Conservation (phyloP, 140 eudicot species). For the Erigeron philadelphicus region DNA sequence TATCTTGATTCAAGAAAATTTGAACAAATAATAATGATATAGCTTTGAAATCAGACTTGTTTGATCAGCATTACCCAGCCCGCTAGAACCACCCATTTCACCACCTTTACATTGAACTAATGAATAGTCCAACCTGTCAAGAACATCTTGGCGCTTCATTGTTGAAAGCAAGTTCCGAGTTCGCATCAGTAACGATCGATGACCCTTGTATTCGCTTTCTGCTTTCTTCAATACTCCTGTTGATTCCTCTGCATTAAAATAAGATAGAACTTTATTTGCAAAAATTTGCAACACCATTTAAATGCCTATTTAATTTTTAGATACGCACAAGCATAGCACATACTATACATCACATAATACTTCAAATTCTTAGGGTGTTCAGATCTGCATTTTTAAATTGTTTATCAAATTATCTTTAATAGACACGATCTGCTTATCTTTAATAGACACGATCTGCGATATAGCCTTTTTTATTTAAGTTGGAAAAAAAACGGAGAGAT, state of each 20-base stretch:
- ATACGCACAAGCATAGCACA: neutral
- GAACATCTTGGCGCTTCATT: slow-evolving; percentile 92
- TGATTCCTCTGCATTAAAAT: slow-evolving; percentile 65
- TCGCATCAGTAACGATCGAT: slow-evolving; percentile 62
- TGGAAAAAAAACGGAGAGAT: no score
- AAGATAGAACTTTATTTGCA: neutral
- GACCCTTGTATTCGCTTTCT: slow-evolving; percentile 92
- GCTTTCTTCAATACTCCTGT: slow-evolving; percentile 80
- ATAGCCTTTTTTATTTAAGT: no score
- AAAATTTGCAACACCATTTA: slow-evolving; percentile 12
- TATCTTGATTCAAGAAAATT: no score
- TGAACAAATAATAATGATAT: no score
- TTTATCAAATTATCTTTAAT: neutral
- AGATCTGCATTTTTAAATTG: neutral
- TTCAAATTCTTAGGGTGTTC: neutral
- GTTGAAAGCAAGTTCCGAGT: slow-evolving; percentile 85
- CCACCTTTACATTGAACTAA: slow-evolving; percentile 7
- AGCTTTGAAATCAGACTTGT: no score
- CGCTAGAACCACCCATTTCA: neutral
- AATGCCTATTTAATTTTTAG: neutral
- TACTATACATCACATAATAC: neutral
- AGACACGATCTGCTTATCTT: neutral
- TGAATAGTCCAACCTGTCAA: slow-evolving; percentile 54
- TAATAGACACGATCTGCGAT: no score
- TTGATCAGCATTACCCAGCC: slow-evolving; percentile 8